Evolutionary conservation across 441 rosid species (phyloP).

Genomic region (Croton laevigatus): DNA sequence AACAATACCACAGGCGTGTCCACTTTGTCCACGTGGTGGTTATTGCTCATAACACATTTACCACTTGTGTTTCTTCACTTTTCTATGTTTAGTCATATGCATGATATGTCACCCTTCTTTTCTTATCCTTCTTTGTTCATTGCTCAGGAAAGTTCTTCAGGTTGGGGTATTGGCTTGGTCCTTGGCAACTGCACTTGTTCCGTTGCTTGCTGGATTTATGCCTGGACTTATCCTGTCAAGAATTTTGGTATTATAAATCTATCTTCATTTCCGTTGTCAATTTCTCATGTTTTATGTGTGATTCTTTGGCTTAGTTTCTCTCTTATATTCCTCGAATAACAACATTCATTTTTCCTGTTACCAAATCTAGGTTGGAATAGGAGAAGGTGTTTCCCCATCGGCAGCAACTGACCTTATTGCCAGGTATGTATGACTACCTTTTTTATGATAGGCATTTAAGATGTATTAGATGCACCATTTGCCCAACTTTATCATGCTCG

Average conservation of each 20-base stretch:
- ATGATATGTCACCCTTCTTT: neutral
- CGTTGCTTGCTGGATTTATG: slow-evolving; percentile 82
- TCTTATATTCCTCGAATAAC: slow-evolving; percentile 2
- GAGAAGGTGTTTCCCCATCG: slow-evolving; percentile 98
- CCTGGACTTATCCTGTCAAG: slow-evolving; percentile 80
- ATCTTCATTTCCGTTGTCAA: neutral
- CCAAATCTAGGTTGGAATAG: slow-evolving; percentile 82
- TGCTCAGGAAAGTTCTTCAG: slow-evolving; percentile 69
- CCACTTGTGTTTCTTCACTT: neutral
- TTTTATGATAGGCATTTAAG: neutral
- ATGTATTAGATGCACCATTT: neutral
- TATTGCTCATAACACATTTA: too few relatives aligned
- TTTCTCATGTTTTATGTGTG: neutral
- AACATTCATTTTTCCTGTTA: slow-evolving; percentile 21
- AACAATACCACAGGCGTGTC: too few relatives aligned
- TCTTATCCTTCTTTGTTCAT: slow-evolving; percentile 10
- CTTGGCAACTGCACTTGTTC: slow-evolving; percentile 77
- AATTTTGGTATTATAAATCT: slow-evolving; percentile 56
- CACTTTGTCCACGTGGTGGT: too few relatives aligned
- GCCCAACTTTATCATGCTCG: neutral
- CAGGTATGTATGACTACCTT: slow-evolving; percentile 53
- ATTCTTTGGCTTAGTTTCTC: slow-evolving; percentile 8
- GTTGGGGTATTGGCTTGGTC: slow-evolving; percentile 90
- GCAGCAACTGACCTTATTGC: slow-evolving; percentile 98
- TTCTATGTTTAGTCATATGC: neutral